A percentile compares a stretch with the other conserved stretches of the same genome.
These are phyloP conservation scores for Haematococcus lacustris DNA, from an alignment of 139 green algal genomes.

Conservation along the genomic window DNA sequence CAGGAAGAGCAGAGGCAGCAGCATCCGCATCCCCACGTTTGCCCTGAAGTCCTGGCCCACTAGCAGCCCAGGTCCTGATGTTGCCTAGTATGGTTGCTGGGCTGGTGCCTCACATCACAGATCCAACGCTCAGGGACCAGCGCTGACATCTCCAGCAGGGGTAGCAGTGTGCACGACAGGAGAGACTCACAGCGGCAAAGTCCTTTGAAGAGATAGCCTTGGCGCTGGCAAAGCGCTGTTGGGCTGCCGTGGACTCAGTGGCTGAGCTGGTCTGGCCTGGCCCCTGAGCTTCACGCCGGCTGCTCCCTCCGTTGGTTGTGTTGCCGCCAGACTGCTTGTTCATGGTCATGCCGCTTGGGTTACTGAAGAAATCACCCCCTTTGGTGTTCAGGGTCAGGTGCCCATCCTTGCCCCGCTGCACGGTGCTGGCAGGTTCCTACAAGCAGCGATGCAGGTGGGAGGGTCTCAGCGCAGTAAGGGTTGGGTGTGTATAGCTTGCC, in stretches of 20 bases:
- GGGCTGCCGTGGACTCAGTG: conserved; percentile 11
- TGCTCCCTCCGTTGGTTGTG: not conserved
- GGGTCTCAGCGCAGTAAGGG: no score
- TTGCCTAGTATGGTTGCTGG: no score
- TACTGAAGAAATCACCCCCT: conserved; percentile 16
- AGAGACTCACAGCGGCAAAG: conserved; percentile 34
- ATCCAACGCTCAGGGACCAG: no score
- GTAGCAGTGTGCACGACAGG: no score
- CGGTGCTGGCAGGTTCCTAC: conserved; percentile 1
- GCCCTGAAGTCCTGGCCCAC: no score
- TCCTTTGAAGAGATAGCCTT: conserved; percentile 83
- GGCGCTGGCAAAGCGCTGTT: conserved; percentile 73
- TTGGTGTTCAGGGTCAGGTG: conserved; percentile 58
- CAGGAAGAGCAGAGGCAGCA: no score
- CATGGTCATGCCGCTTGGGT: not conserved
- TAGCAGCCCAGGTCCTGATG: no score
- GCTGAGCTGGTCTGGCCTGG: conserved; percentile 9
- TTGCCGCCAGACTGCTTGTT: not conserved
- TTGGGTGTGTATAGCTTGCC: no score
- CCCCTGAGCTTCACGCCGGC: conserved; percentile 1
- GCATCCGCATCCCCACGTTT: no score
- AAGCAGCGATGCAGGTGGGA: no score
- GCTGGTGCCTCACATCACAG: no score
- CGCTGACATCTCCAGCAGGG: no score
- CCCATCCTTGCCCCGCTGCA: conserved; percentile 73